Percentiles rank a stretch among this genome's conserved stretches.
phyloP scores from a whole-genome alignment of 768 basidiomycete species.

The Hypsizygus marmoreus region DNA sequence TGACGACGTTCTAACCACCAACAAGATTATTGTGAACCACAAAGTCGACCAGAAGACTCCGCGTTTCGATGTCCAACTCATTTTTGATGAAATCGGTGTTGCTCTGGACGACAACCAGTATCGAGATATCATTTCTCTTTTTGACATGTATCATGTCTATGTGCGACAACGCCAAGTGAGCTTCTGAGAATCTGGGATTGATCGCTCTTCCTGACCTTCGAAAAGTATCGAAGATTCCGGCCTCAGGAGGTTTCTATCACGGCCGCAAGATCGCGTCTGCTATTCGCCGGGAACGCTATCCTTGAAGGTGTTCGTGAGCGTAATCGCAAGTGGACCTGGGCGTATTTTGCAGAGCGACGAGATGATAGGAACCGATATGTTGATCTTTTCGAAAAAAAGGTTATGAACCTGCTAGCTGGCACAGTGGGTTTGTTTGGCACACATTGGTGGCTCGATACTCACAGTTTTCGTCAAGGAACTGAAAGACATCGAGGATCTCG shows the following conservation, averaged over 20 bases:
- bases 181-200: too few relatives aligned
- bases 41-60: slow-evolving; percentile 73
- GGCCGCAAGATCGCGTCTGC: slow-evolving; percentile 65
- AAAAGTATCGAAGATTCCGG: slow-evolving; percentile 81
- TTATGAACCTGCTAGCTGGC: slow-evolving; percentile 51
- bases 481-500: slow-evolving; percentile 60
- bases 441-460: slow-evolving; percentile 1
- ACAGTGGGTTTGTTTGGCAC: slow-evolving; percentile 46
- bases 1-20: slow-evolving; percentile 7
- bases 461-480: slow-evolving; percentile 44
- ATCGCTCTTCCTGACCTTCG: too few relatives aligned
- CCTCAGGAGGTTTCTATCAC: slow-evolving; percentile 64
- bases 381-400: slow-evolving; percentile 78
- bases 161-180: slow-evolving; percentile 77
- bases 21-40: slow-evolving; percentile 80
- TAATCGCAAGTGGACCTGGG: slow-evolving; percentile 89
- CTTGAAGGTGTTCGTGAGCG: slow-evolving; percentile 81
- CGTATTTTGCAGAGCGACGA: slow-evolving; percentile 82
- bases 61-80: slow-evolving; percentile 81
- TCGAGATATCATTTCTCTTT: slow-evolving; percentile 85
- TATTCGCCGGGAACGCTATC: slow-evolving; percentile 81
- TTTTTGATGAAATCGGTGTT: slow-evolving; percentile 93
- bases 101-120: slow-evolving; percentile 93
- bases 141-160: slow-evolving; percentile 98
- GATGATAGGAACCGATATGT: slow-evolving; percentile 88